Base-by-base conservation (phyloP, 805 yeast species). In the Sugiyamaella americana region DNA sequence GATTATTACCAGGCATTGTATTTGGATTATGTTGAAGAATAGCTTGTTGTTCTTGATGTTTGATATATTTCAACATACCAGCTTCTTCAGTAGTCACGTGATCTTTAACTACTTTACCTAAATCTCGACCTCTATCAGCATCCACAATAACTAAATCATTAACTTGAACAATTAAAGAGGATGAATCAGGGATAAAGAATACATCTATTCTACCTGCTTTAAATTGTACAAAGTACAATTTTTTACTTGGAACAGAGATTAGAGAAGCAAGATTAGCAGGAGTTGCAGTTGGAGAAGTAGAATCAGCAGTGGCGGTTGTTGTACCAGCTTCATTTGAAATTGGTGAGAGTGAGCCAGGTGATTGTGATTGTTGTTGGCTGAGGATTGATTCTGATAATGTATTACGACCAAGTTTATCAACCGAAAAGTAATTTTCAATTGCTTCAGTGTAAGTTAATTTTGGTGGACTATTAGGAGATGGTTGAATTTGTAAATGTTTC, bases 201-300 rank as follows among this genome's bases (percentile, higher is more conserved):
- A 86, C 87, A 63, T 87, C 96, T 46, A 82, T 66, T 37, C 96
- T 71, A 5, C 87, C 86, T 23, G 82, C 79, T 62, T 88, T 87
- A 68, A 87, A 87, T 46, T 81, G 80, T 37, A 87, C 84, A 39
- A 83, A 65, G 30, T 79, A 75, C 46, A 85, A 69, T 49, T 67
- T 68, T 43, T 46, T 48, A 47, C 54, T 42, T 5, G 68, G 65
- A 5, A 58, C 62, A 8, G 55, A 45, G 22, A 55, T 50, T 26
- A 55, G 30, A 30, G 37, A 26, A n/a, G 52, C 48, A 38, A 45
- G 21, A 23, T 46, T 48, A 21, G 42, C 41, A 26, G 32, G 32
- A 26, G 13, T 26, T 16, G 37, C 37, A 11, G 37, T 13, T 5
- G 20, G 20, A 5, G 17, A 10, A 10, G 5, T 10, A 35, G 17